A percentile compares a stretch with the other conserved stretches of the same genome.
Conservation (phyloP, 1,284 basidiomycete species). For the Singerocomus inundabilis region DNA sequence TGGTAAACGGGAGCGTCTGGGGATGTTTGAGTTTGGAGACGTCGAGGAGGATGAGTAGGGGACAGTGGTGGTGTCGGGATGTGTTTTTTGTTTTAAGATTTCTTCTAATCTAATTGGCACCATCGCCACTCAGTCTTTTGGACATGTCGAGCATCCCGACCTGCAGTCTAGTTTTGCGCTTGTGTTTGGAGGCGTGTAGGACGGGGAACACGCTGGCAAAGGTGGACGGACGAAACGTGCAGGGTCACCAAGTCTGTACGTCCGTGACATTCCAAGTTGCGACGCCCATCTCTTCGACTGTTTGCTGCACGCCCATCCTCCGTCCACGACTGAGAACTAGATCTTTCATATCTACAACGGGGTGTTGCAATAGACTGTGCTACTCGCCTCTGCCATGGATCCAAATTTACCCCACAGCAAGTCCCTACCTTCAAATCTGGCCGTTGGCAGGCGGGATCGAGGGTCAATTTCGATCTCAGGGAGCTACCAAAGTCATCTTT, state of each 20-base stretch:
- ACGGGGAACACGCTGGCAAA: neutral
- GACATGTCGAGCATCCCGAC: neutral
- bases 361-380: neutral
- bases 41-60: slow-evolving; percentile 67
- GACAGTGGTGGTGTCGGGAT: slow-evolving; percentile 7
- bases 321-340: neutral
- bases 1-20: slow-evolving; percentile 75
- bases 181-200: neutral
- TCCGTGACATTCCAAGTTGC: slow-evolving; percentile 20
- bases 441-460: slow-evolving; percentile 15
- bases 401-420: slow-evolving; percentile 24
- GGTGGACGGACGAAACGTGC: neutral
- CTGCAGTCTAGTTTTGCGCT: slow-evolving; percentile 1
- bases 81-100: slow-evolving; percentile 16
- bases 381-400: slow-evolving; percentile 14
- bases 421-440: slow-evolving; percentile 26
- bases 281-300: neutral
- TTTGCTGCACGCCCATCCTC: slow-evolving; percentile 1
- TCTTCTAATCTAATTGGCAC: slow-evolving; percentile 17
- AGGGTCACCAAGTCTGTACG: too few species aligned
- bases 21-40: slow-evolving; percentile 89
- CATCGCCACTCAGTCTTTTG: slow-evolving; percentile 3
- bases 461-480: slow-evolving; percentile 35
- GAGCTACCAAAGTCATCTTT: slow-evolving; percentile 48
- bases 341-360: neutral